Base-by-base conservation (phyloP, 495 filamentous ascomycete genomes). In the Podospora conica region DNA sequence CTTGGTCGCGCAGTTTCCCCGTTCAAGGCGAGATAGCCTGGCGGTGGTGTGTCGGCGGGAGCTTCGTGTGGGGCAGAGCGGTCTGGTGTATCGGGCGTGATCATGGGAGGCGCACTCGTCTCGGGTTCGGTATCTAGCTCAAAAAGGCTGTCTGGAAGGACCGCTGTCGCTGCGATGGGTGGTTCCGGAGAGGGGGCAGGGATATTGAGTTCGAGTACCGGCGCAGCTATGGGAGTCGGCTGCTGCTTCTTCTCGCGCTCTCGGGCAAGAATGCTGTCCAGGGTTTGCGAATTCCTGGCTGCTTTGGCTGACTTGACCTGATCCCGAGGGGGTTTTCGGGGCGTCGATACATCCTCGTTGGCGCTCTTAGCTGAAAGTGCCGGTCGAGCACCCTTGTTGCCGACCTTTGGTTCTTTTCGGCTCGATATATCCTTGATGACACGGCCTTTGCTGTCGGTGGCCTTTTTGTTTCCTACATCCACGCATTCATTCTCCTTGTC, bases 1-100 rank as follows among this genome's bases (percentile, higher is more conserved):
- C 84, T 86, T 10, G 85, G 82, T 58, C 90, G 82, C 33, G 79
- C 80, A 60, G 79, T 80, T 40, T 82, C 79, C 57, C 80, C 82
- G 9, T 73, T 76, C 3, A 78, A 79, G 24, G 81, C 80, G 64
- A 85, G 77, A 65, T 87, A 84, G 27, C 78, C 74, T 1, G 84
- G 81, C n/a, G 83, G 83, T n/a, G 84, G 85, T 0, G 84, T 81
- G 63, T 85, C 80, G 70, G 79, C 72, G n/a, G 75, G 70, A 63
- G 76, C 66, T 48, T 77, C 73, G 57, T 64, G 66, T n/a, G 65
- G 62, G 9, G 57, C 9, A 8, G 69, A 57, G 7, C 70, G 65
- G 21, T 68, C 70, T 5, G 81, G 79, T 1, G 80, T 78, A 11
- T 76, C 68, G 10, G 78, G 79, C 8, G 72, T 69, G 24, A 74